phyloP scores from a whole-genome alignment of 441 rosid genomes.

The Viola pubescens region DNA sequence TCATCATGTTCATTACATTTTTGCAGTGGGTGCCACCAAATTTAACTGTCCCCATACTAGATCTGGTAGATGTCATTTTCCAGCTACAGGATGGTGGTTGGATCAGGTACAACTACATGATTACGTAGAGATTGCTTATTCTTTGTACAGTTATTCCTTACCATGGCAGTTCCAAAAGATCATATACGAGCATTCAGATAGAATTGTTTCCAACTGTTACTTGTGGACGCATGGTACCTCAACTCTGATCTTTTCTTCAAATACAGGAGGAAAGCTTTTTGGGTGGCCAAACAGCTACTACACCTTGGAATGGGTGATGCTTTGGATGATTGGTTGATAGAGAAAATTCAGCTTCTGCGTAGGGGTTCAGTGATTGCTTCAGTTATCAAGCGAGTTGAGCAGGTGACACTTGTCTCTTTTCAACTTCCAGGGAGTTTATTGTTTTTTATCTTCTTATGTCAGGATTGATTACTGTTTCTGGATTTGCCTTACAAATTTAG shows the following conservation, averaged over 20 bases:
- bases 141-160: background rate
- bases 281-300: conserved; percentile 96
- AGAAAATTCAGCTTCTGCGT: conserved; percentile 83
- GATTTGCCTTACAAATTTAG: too few relatives aligned
- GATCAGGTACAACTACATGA: conserved; percentile 61
- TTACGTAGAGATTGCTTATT: background rate
- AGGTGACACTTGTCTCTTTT: conserved; percentile 36
- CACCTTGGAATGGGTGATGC: conserved; percentile 99
- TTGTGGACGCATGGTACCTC: background rate
- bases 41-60: conserved; percentile 73
- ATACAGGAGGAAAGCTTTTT: conserved; percentile 88
- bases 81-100: conserved; percentile 99
- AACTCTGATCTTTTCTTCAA: conserved; percentile 14
- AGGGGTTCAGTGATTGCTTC: conserved; percentile 86
- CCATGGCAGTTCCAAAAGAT: too few relatives aligned
- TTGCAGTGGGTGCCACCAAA: conserved; percentile 99
- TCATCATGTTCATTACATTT: conserved; percentile 10
- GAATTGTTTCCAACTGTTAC: conserved; percentile 6
- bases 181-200: too few relatives aligned
- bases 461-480: too few relatives aligned
- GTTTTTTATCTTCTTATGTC: too few relatives aligned
- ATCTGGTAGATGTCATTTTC: conserved; percentile 87
- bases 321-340: conserved; percentile 95
- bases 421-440: too few relatives aligned
- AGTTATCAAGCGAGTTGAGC: conserved; percentile 80